Evolutionary conservation across 2,329 filamentous ascomycete genomes (phyloP).

Genomic region (Botrytis tulipae): DNA sequence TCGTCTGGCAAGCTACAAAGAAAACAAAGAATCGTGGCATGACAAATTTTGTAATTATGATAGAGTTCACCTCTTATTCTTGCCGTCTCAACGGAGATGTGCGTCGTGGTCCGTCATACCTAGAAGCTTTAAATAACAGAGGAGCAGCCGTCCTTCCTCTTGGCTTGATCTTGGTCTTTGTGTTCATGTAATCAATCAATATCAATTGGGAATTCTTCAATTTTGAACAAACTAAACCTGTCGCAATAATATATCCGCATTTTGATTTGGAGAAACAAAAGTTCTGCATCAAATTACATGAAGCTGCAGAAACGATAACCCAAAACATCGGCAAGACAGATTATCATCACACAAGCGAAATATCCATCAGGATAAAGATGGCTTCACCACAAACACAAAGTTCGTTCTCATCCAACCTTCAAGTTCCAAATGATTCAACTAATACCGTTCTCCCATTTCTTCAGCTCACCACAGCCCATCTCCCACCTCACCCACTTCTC

Average conservation of each 20-base stretch:
- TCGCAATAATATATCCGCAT: background rate
- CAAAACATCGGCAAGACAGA: background rate
- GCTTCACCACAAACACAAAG: conserved; percentile 17
- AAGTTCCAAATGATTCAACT: background rate
- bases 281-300: background rate
- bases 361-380: background rate
- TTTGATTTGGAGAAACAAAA: background rate
- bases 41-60: background rate
- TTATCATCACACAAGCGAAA: background rate
- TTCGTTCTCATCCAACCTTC: background rate
- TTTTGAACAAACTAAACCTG: background rate
- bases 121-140: conserved; percentile 3
- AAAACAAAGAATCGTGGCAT: conserved; percentile 11
- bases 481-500: conserved; percentile 1
- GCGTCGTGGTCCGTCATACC: background rate
- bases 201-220: background rate
- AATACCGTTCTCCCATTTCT: background rate
- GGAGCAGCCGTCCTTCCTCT: conserved; percentile 10
- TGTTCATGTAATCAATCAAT: conserved; percentile 9
- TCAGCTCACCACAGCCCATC: conserved; percentile 10
- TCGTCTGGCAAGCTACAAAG: background rate
- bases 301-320: conserved; percentile 6
- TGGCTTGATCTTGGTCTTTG: conserved; percentile 12
- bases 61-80: background rate
- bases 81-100: background rate